Evolutionary conservation across 2,329 filamentous ascomycete species (phyloP), one percentile per base, ranked within the genome.

Genomic region (Pyrenophora tritici-repentis): DNA sequence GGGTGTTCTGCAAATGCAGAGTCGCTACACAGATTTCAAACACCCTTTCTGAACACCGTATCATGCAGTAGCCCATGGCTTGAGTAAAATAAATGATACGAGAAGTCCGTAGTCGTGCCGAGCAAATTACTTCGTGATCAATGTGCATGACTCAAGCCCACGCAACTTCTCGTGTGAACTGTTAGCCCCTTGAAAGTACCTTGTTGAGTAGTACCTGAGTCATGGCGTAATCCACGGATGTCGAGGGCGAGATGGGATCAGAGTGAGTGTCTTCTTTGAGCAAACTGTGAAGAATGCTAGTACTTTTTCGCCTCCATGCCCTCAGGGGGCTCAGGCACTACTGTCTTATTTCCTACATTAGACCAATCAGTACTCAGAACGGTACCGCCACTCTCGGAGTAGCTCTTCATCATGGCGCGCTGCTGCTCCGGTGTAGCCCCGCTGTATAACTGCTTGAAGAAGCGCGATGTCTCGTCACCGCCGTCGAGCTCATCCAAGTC

Each of bases 361-460:
- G 78, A 75, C 94, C 94, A 99, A 71, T 93, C 91, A 0, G 94
- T 99, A 73, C 91, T 97, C 42, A 99, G 77, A 2, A 89, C 84
- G 0, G 94, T 99, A 4, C 94, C 94, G 62, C 95, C 94, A 73
- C 92, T 97, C 79, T 99, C 93, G 12, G 86, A 81, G 67, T 90
- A 97, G 69, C 90, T 96, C 83, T 99, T 99, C 85, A 95, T 90
- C 94, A 99, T 99, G 7, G 94, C 94, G 2, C 91, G 85, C 68
- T 86, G 86, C 51, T 90, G 90, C 63, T 99, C 93, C 0, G 87
- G 84, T 41, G 88, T 86, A 0, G 90, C 86, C 31, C 79, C 80
- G 56, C 88, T 85, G 76, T 93, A 97, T 1, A 99, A 79, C 66
- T 88, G 86, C 80, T 95, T 94, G 80, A 99, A 99, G 76, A 97